Conservation (phyloP, 2,329 filamentous ascomycete genomes). For the Dryadomyces quercus-mongolicae region DNA sequence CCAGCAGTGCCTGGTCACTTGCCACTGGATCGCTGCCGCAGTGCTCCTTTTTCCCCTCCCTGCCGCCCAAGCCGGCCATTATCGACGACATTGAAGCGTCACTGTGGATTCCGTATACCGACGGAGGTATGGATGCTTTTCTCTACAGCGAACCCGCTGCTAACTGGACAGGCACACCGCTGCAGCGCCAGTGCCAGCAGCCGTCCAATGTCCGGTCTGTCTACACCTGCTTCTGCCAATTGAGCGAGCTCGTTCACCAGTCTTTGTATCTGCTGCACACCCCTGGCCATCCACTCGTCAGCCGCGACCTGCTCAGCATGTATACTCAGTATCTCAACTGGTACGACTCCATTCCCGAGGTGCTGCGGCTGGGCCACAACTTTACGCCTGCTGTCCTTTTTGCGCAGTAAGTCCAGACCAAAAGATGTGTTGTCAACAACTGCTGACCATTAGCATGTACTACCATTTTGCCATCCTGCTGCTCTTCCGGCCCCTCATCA, state of each 20-base stretch:
- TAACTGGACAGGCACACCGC: constrained; percentile 29
- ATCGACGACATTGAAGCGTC: constrained; percentile 49
- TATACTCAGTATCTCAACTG: constrained; percentile 61
- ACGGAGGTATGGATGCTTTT: constrained; percentile 31
- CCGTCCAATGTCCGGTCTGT: constrained; percentile 57
- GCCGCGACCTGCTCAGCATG: constrained; percentile 47
- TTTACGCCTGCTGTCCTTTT: constrained; percentile 64
- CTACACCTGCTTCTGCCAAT: constrained; percentile 56
- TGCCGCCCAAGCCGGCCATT: constrained; percentile 47
- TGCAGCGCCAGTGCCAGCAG: constrained; percentile 45
- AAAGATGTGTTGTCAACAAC: too few relatives aligned
- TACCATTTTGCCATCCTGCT: constrained; percentile 59
- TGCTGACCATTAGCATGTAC: constrained; percentile 43
- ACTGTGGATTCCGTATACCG: constrained; percentile 46
- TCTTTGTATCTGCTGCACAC: constrained; percentile 62
- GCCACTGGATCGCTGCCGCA: constrained; percentile 50
- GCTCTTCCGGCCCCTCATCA: constrained; percentile 64
- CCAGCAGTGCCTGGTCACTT: constrained; percentile 48
- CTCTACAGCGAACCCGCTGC: neutral
- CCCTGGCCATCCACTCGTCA: constrained; percentile 52
- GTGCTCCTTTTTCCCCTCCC: constrained; percentile 41
- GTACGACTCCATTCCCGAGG: constrained; percentile 56
- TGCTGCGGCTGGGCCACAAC: constrained; percentile 52
- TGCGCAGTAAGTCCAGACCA: constrained; percentile 64
- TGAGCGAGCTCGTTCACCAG: constrained; percentile 63